Conservation (phyloP, 2,329 filamentous ascomycete genomes). For the Dothidotthia symphoricarpi region DNA sequence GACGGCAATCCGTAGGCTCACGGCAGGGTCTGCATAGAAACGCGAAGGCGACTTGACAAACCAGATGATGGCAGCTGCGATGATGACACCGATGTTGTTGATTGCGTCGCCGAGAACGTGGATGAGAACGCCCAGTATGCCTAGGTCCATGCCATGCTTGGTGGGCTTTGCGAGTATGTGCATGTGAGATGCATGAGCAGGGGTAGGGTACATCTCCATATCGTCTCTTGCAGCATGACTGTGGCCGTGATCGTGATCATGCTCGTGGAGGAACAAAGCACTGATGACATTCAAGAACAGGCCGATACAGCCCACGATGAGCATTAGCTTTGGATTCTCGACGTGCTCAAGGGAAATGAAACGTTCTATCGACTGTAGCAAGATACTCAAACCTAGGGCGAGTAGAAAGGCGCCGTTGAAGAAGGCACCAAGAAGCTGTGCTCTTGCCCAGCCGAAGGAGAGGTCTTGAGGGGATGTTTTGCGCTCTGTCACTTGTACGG, state of each 20-base stretch:
- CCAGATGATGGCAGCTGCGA: slow-evolving; percentile 69
- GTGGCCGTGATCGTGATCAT: slow-evolving; percentile 46
- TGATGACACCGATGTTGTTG: slow-evolving; percentile 74
- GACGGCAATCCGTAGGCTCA: slow-evolving; percentile 67
- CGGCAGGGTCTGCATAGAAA: slow-evolving; percentile 70
- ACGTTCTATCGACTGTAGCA: slow-evolving; percentile 70
- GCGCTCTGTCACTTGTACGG: slow-evolving; percentile 58
- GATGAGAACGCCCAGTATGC: slow-evolving; percentile 67
- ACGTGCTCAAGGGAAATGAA: slow-evolving; percentile 61
- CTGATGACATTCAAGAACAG: slow-evolving; percentile 67
- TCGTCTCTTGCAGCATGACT: slow-evolving; percentile 34
- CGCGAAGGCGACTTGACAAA: slow-evolving; percentile 55
- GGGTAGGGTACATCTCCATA: background rate
- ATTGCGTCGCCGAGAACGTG: slow-evolving; percentile 71
- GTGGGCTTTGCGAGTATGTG: slow-evolving; percentile 25
- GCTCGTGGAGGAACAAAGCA: slow-evolving; percentile 60
- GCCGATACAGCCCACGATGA: slow-evolving; percentile 69
- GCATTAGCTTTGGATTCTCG: slow-evolving; percentile 62
- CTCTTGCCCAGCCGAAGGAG: slow-evolving; percentile 75
- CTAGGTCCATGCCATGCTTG: slow-evolving; percentile 54
- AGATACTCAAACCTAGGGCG: slow-evolving; percentile 69
- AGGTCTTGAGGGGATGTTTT: slow-evolving; percentile 58
- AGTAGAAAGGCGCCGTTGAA: slow-evolving; percentile 77
- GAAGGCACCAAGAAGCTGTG: slow-evolving; percentile 71
- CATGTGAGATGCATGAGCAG: slow-evolving; percentile 26